Evolutionary conservation across 768 basidiomycete species (phyloP), one percentile per base, ranked within the genome.

Genomic region (Termitomyces sp.): DNA sequence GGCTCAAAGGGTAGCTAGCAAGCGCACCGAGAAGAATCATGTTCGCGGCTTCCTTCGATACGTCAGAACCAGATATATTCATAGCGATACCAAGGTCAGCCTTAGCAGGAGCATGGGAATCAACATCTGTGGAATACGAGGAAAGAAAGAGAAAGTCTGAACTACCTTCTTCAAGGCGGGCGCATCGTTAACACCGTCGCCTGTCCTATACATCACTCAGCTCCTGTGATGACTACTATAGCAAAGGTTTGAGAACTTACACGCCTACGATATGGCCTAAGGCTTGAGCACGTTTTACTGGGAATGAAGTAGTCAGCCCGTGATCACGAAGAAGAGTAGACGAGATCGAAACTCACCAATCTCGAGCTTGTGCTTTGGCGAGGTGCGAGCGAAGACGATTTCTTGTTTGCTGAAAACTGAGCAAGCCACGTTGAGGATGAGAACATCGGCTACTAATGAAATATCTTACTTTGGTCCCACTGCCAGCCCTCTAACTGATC

Each of bases 51-150:
- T 87, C 86, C 64, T 88, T 87, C 1, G 85, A 86, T 12, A 87
- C 86, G 60, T 87, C 86, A 4, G 85, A 87, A 34, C 86, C 86
- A 26, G 85, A 86, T 36, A 87, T 83, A 63, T 87, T 87, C 86
- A 88, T 88, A 0, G 86, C 85, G 63, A 87, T 87, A 31, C 86
- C 86, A 24, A 88, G 75, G 61, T 87, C 86, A 29, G 86, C 85
- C 77, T 79, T 54, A 22, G 16, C 8, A 32, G 13, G n/a, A 24
- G n/a, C 20, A 37, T 5, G 55, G n/a, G 27, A 18, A 41, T 5
- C 53, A 41, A 16, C n/a, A 12, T 24, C 24, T 43, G 9, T 12
- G 26, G 14, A 14, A 52, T 13, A n/a, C n/a, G n/a, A n/a, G n/a
- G n/a, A n/a, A n/a, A n/a, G n/a, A n/a, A 16, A 37, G 22, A 32